Evolutionary conservation across 306 rosid genomes (phyloP), one percentile per base, ranked within the genome.

Genomic region (Quercus alba): DNA sequence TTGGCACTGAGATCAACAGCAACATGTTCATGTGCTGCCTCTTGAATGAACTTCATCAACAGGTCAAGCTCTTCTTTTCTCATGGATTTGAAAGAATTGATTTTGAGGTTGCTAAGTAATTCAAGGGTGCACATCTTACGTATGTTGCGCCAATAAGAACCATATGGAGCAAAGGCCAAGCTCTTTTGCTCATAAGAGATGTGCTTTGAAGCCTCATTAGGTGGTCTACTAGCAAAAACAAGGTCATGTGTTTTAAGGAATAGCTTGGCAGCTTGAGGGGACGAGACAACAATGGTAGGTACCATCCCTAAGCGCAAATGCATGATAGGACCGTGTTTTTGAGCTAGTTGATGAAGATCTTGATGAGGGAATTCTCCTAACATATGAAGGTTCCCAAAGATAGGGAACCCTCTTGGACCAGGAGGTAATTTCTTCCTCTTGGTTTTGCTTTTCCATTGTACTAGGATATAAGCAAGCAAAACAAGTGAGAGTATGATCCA

Each of bases 111-210:
- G 82, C 96, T 94, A 0, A 94, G 86, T 19, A 92, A 68, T 55
- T 94, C 89, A 5, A 85, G 80, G 1, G 88, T 89, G 87, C 93
- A 90, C 90, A 92, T 86, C 77, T 90, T 90, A 0, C 97, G 88
- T 58, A 85, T 64, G 81, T 88, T 83, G 14, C 94, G 93, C 97
- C 97, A 92, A 56, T 91, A 91, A 8, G 93, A 26, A 21, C 97
- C 94, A 10, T 90, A 92, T 17, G 59, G 52, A 18, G 76, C 74
- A 14, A 87, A 89, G 51, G 23, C 49, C 21, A 94, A 3, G 82
- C n/a, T 70, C 58, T 77, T 84, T 15, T 90, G 96, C 4, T 52
- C 92, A 52, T 84, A 93, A 14, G 81, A 19, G 1, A 91, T 81
- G 81, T 69, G 1, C 73, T 86, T 87, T 20, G 84, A 25, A 15